Percentiles rank a stretch among this genome's conserved stretches.
Conservation (phyloP, 805 yeast genomes). For the Saturnispora galanensis region DNA sequence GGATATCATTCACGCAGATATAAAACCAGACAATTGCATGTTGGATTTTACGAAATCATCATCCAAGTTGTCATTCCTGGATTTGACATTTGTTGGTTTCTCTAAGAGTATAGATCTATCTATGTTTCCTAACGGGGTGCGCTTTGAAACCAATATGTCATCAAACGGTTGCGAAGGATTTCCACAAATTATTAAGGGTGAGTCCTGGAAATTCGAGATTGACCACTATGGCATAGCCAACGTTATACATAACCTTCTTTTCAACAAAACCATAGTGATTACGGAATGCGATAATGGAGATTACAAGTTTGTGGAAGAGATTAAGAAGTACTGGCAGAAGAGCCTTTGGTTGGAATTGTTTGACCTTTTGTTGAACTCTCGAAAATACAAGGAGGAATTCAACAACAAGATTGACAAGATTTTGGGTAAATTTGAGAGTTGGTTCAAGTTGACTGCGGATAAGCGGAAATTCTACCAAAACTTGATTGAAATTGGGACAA, state of each 20-base stretch:
- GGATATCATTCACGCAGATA: conserved; percentile 74
- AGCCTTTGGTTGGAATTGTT: conserved; percentile 65
- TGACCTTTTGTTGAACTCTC: conserved; percentile 53
- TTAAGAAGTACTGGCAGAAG: conserved; percentile 70
- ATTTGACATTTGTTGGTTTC: conserved; percentile 53
- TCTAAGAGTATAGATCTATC: conserved; percentile 70
- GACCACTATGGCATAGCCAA: conserved; percentile 81
- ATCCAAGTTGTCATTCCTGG: conserved; percentile 15
- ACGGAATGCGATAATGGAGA: conserved; percentile 17
- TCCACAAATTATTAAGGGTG: conserved; percentile 48
- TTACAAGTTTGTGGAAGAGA: conserved; percentile 30
- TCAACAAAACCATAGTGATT: conserved; percentile 51
- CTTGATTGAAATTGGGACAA: conserved; percentile 7
- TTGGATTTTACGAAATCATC: conserved; percentile 34
- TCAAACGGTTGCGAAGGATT: conserved; percentile 58
- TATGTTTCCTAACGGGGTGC: conserved; percentile 38
- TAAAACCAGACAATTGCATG: conserved; percentile 85
- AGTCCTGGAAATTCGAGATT: conserved; percentile 68
- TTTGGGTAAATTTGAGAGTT: conserved; percentile 12
- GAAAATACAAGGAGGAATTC: conserved; percentile 7
- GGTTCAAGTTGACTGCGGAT: conserved; percentile 13
- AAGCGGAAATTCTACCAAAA: conserved; percentile 9
- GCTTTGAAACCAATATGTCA: conserved; percentile 52
- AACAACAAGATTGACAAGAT: conserved; percentile 4
- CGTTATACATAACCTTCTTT: conserved; percentile 61